Evolutionary conservation across 108 stramenopile species (phyloP), one percentile per base, ranked within the genome.

Genomic region (Mayamaea pseudoterrestris): DNA sequence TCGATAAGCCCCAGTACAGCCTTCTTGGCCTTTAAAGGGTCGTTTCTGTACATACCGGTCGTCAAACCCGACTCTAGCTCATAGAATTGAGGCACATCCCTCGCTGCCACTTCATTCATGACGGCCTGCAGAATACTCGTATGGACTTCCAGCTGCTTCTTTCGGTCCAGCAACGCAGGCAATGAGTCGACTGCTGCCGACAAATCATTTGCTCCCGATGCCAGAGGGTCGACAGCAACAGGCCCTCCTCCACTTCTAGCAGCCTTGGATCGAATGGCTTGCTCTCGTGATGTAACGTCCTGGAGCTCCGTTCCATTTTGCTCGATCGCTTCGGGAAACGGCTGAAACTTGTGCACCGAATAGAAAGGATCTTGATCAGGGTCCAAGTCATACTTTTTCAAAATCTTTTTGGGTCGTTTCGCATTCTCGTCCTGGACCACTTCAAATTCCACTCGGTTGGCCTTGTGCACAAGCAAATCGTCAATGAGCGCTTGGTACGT

Each of bases 271-370:
- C 88, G 80, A 42, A 87, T 80, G 35, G 71, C 76, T 54, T 74
- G 66, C 57, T 95, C 85, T 30, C 68, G 64, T 5, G 57, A 58
- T 0, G 80, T 76, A 30, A 97, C 93, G 42, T 89, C 85, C 57
- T 96, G 87, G 44, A 99, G 81, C 43, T 94, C 96, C 5, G 73
- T 47, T 14, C 90, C 93, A 55, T 96, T 95, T 43, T 78, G 78
- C 49, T 99, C 96, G 48, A 99, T 93, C 5, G 94, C 98, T 47
- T 95, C 95, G 1, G 98, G 96, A 50, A 99, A 97, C 2, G 92
- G 84, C 35, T 83, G 64, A 57, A 92, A 96, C 56, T 92, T 92
- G 57, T 93, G 89, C n/a, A 66, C 58, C 35, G 60, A 56, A 52
- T 90, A 90, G 53, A 93, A 90, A 1, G 79, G 76, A 66, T 94